Evolutionary conservation across 441 rosid species (phyloP), one percentile per base, ranked within the genome.

Genomic region (Geranium incanum): DNA sequence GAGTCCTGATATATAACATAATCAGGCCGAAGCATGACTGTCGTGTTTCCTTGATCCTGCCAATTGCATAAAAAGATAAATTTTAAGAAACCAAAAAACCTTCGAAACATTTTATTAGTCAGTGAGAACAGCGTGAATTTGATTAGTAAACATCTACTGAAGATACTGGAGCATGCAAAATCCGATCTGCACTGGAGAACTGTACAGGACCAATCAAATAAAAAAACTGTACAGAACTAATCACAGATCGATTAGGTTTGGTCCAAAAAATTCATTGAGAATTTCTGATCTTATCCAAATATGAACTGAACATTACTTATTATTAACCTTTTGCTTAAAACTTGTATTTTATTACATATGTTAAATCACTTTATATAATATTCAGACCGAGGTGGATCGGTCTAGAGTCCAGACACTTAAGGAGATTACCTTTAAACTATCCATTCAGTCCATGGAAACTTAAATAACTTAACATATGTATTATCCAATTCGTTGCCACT

Each of bases 11-110:
- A 84, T 28, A 79, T 67, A 72, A 85, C 82, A 81, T 87, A 95
- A 79, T 95, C 97, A 39, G 95, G 81, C 69, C 9, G 70, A 70
- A 89, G 68, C 67, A 74, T 70, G 74, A 89, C 86, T 37, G 71
- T 68, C 79, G 71, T 73, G 76, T 82, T 71, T 68, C 72, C 59
- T 64, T 75, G 81, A 77, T 81, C 87, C 98, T 94, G 90, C 72
- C 75, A 78, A 78, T 72, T 73, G 78, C 71, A 78, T 57, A 76
- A 55, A 68, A 62, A 57, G 43, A 70, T 3, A 70, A 39, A 39
- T 36, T 60, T 50, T 73, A 57, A 71, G 77, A 36, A 41, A 37
- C 16, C 57, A 36, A 66, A 39, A 67, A 73, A 67, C 66, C 38
- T 70, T 69, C 62, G 67, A 37, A 70, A 28, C 67, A 28, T 28